Base-by-base conservation (phyloP, 306 rosid genomes). In the Rosa lucieae region DNA sequence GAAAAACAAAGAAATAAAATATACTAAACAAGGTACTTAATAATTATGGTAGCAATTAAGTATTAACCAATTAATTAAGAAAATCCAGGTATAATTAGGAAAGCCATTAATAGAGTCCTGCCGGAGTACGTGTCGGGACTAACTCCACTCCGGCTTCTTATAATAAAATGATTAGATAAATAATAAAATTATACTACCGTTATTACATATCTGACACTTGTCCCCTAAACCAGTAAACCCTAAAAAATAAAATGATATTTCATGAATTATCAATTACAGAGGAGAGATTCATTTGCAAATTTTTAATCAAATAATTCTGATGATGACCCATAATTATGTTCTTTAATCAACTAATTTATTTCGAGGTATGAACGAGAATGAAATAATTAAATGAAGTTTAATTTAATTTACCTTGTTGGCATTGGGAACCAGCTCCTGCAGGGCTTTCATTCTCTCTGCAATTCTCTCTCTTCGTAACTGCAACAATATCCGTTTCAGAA, bases 381-480 rank as follows among this genome's bases (percentile, higher is more conserved):
- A 12, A 39, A 58, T 21, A 58, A 53, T 53, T 53, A 20, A 18
- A 53, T 10, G 21, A 52, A 5, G 6, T 52, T 80, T 37, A 29
- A 55, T 52, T 51, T 14, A 8, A 58, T 20, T 10, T 67, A 93
- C 99, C 98, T 96, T 93, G 87, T 96, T 96, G 78, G 89, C 97
- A 80, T 96, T 96, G 70, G 99, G 98, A 89, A 96, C 98, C 53
- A 91, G 91, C 85, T 96, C 99, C 74, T 96, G 98, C 84, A 96
- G 89, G 1, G 98, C 89, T 84, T 96, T 96, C 98, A 96, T 96
- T 82, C 97, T 89, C 91, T 96, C 97, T 73, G 99, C 99, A 47
- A 96, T 96, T 87, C 99, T 93, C 88, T 96, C 99, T 74, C 99
- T 88, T 71, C 99, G 88, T 83, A 96, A 85, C 99, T 96, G 92